These are phyloP conservation scores for Phialophora tarda DNA, from an alignment of 2,329 filamentous ascomycete species.

Conservation along the genomic window DNA sequence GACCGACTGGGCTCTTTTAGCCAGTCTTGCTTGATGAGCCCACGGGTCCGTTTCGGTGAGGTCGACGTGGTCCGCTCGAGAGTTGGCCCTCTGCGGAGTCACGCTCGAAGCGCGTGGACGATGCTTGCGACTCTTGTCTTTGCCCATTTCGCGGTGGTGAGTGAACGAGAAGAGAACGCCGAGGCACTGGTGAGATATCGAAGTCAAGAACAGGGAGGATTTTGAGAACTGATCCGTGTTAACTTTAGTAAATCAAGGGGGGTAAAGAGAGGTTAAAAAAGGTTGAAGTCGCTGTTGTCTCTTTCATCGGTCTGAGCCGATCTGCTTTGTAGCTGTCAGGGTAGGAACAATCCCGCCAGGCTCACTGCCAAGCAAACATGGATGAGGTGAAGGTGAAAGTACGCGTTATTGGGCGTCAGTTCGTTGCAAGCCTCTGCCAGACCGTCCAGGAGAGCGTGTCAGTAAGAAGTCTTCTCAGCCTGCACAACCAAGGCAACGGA, in stretches of 20 bases:
- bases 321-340: not conserved
- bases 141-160: conserved; percentile 11
- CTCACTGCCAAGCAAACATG: not conserved
- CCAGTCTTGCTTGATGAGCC: conserved; percentile 9
- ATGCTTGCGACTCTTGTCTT: conserved; percentile 8
- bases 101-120: conserved; percentile 13
- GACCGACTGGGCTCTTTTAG: not conserved
- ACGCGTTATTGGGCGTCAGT: not conserved
- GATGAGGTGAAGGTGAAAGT: conserved; percentile 2
- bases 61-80: conserved; percentile 15
- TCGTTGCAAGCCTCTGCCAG: not conserved
- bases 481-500: not conserved
- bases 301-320: not conserved
- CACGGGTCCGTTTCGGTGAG: conserved; percentile 22
- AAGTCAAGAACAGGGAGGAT: not conserved
- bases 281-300: not conserved
- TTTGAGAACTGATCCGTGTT: not conserved
- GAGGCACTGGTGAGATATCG: not conserved
- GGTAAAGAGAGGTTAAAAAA: not conserved
- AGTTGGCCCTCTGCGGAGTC: conserved; percentile 7
- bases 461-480: not conserved
- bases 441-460: not conserved
- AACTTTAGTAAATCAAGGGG: not conserved
- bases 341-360: not conserved
- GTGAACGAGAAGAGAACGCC: not conserved